Evolutionary conservation across 2,329 filamentous ascomycete species (phyloP).

Genomic region (Camillea tinctor): DNA sequence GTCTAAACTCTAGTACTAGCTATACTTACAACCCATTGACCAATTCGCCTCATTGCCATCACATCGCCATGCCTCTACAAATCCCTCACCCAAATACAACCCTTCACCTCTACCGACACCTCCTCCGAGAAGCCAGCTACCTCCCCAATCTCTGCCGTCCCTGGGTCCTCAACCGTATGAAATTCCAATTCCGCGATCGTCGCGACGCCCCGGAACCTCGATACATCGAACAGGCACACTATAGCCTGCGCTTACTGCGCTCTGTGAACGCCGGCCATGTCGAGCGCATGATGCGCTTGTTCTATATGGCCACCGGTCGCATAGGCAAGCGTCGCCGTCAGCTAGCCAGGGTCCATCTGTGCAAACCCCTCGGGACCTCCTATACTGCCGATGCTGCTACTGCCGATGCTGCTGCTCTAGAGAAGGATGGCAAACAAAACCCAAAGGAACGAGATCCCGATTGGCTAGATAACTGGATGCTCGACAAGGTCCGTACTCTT

Average conservation of each 20-base stretch:
- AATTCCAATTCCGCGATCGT: slow-evolving; percentile 45
- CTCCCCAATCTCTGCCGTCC: slow-evolving; percentile 51
- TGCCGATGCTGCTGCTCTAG: slow-evolving; percentile 41
- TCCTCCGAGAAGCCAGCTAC: slow-evolving; percentile 61
- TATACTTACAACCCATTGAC: too few relatives aligned
- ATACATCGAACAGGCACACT: slow-evolving; percentile 41
- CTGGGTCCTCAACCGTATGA: slow-evolving; percentile 44
- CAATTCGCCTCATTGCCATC: too few relatives aligned
- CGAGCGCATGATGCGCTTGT: slow-evolving; percentile 45
- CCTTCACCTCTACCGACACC: slow-evolving; percentile 54
- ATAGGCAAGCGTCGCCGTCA: slow-evolving; percentile 49
- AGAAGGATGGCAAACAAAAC: slow-evolving; percentile 17
- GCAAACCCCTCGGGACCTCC: slow-evolving; percentile 23
- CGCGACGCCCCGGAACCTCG: slow-evolving; percentile 15
- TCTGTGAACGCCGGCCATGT: slow-evolving; percentile 53
- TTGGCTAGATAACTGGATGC: slow-evolving; percentile 52
- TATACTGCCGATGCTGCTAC: too few relatives aligned
- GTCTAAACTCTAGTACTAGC: too few relatives aligned
- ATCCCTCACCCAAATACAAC: slow-evolving; percentile 34
- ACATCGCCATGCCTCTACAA: slow-evolving; percentile 33
- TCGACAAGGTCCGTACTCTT: slow-evolving; percentile 42
- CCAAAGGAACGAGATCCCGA: slow-evolving; percentile 24
- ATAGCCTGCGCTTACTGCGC: slow-evolving; percentile 47
- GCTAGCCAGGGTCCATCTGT: slow-evolving; percentile 41
- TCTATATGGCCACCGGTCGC: slow-evolving; percentile 52